phyloP scores from a whole-genome alignment of 495 filamentous ascomycete species.

The Xylaria scruposa region DNA sequence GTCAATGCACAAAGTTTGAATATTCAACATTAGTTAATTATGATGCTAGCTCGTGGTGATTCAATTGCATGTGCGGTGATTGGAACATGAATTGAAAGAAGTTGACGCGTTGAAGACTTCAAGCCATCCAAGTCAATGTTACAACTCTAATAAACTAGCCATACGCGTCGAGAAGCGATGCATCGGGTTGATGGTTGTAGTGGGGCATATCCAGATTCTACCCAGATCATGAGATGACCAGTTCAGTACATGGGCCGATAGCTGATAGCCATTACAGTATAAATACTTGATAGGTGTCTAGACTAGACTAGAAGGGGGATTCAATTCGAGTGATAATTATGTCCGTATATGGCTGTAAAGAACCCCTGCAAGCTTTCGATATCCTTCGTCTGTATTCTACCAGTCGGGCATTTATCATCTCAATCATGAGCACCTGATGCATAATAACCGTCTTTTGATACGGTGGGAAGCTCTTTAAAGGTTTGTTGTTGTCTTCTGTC shows the following conservation, averaged over 20 bases:
- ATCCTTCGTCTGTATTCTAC: not conserved
- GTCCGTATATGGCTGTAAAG: not conserved
- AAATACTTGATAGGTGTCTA: not conserved
- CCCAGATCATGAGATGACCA: not conserved
- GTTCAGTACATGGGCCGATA: conserved; percentile 2
- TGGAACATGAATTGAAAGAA: not conserved
- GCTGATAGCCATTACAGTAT: not conserved
- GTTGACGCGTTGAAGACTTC: not conserved
- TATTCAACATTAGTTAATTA: not conserved
- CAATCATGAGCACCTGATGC: not conserved
- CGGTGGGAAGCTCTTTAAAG: not conserved
- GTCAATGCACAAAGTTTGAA: not conserved
- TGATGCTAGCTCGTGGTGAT: not conserved
- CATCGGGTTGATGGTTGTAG: not conserved
- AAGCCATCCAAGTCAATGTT: not conserved
- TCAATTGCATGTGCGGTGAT: not conserved
- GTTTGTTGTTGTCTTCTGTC: not conserved
- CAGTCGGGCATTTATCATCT: not conserved
- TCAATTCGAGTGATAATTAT: not conserved
- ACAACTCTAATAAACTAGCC: not conserved
- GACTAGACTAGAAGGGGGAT: not conserved
- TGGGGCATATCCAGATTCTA: not conserved
- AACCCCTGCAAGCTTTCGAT: not conserved
- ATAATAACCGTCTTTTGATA: not conserved
- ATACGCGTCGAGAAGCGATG: not conserved